Evolutionary conservation across 139 green algal genomes (phyloP), one percentile per base, ranked within the genome.

Genomic region (Chlorella sp.): DNA sequence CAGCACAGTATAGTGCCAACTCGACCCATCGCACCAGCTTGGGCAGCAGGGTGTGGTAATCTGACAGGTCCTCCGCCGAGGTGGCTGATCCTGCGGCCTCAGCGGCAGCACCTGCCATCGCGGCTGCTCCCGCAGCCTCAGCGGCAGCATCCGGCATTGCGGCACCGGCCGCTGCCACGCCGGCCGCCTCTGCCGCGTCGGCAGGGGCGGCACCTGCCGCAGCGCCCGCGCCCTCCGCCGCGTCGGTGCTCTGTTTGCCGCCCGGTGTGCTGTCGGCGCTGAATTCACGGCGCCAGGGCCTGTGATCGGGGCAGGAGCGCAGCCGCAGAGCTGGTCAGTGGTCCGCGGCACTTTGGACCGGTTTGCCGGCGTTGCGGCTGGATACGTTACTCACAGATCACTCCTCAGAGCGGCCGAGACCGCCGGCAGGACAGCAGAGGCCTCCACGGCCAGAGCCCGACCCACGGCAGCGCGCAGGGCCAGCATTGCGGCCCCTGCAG

Each of bases 11-110:
- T n/a, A n/a, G n/a, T n/a, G n/a, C n/a, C n/a, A n/a, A n/a, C n/a
- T n/a, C n/a, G n/a, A n/a, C n/a, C n/a, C n/a, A 60, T 23, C 51
- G 51, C 15, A 60, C 51, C 56, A 82, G 57, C 15, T 39, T 11
- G 11, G 76, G 76, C 57, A 60, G 9, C 11, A 71, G 34, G 34
- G 60, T n/a, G 39, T 82, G 36, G 17, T 82, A 82, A 25, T 82
- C 76, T 5, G 25, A 39, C 26, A 73, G 60, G 60, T 60, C 60
- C 23, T 39, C 57, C 1, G 76, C 60, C 23, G 76, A 72, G 0
- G 60, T 55, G 75, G 56, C 32, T 2, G 75, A 47, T 4, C 55
- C 38, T 17, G 47, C 30, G 17, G 74, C 44, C 28, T 34, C 47
- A 18, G 51, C 26, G 17, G 74, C 26, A 44, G 74, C 30, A 38